phyloP scores from a whole-genome alignment of 1,284 basidiomycete species.

The Trichosporon coremiiforme region DNA sequence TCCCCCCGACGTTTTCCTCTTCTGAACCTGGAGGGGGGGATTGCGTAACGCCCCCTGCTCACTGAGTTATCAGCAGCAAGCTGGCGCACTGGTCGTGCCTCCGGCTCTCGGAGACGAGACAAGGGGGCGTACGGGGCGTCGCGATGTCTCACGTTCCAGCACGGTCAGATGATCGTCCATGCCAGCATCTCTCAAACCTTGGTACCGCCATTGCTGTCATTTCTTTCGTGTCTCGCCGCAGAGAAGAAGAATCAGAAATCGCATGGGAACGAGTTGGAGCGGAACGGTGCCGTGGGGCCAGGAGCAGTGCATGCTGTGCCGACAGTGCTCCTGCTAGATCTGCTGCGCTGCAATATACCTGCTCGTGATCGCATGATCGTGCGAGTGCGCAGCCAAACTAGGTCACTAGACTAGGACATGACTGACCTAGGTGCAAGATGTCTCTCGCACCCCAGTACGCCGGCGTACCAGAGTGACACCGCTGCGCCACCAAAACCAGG shows the following conservation, averaged over 20 bases:
- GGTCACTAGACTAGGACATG: background rate
- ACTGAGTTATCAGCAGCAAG: background rate
- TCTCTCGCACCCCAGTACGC: background rate
- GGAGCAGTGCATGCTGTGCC: background rate
- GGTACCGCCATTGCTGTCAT: background rate
- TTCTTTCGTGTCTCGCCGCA: background rate
- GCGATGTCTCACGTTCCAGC: conserved; percentile 3
- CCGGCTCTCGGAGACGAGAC: background rate
- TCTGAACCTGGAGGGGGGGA: background rate
- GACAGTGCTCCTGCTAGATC: background rate
- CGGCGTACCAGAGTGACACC: background rate
- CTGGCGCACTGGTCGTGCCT: background rate
- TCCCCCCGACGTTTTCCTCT: background rate
- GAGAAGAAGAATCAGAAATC: background rate
- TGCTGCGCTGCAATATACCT: background rate
- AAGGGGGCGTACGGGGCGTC: background rate
- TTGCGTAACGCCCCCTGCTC: conserved; percentile 4
- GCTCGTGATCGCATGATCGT: background rate
- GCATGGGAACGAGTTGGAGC: background rate
- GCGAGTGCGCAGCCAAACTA: background rate
- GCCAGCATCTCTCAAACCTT: conserved; percentile 9
- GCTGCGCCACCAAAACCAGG: background rate
- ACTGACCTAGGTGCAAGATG: background rate
- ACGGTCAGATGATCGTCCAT: conserved; percentile 9
- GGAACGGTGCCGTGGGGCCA: background rate